Evolutionary conservation across 2,329 filamentous ascomycete genomes (phyloP).

Genomic region (Helotiales sp.): DNA sequence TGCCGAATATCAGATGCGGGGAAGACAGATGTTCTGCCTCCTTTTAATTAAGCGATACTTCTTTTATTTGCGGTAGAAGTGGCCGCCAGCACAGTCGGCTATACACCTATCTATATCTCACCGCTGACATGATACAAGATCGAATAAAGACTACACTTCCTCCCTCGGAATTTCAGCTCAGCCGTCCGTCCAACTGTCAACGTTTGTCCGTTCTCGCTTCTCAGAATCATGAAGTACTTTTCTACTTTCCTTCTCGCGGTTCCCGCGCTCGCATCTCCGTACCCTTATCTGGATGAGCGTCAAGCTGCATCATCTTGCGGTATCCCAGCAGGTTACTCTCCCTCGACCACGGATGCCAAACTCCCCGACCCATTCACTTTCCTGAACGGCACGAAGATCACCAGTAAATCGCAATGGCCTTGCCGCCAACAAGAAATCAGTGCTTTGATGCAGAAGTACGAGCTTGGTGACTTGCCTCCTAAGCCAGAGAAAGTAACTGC

Average conservation of each 20-base stretch:
- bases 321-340: constrained; percentile 24
- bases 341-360: constrained; percentile 26
- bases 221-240: constrained; percentile 25
- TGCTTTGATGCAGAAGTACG: constrained; percentile 55
- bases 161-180: background rate
- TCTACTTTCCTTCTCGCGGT: constrained; percentile 23
- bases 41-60: constrained; percentile 4
- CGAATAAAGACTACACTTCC: background rate
- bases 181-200: background rate
- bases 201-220: background rate
- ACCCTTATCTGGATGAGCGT: constrained; percentile 18
- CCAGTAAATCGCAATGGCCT: constrained; percentile 52
- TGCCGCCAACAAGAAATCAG: constrained; percentile 56
- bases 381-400: constrained; percentile 49
- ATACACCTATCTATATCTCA: background rate
- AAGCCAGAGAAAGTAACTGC: constrained; percentile 54
- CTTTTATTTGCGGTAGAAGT: constrained; percentile 18
- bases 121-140: background rate
- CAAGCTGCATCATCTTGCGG: constrained; percentile 20
- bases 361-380: constrained; percentile 54
- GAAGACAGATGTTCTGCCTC: constrained; percentile 14
- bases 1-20: constrained; percentile 10
- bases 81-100: background rate
- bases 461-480: constrained; percentile 54
- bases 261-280: constrained; percentile 23